Conservation (phyloP, 1,284 basidiomycete genomes). For the Cutaneotrichosporon sp. region DNA sequence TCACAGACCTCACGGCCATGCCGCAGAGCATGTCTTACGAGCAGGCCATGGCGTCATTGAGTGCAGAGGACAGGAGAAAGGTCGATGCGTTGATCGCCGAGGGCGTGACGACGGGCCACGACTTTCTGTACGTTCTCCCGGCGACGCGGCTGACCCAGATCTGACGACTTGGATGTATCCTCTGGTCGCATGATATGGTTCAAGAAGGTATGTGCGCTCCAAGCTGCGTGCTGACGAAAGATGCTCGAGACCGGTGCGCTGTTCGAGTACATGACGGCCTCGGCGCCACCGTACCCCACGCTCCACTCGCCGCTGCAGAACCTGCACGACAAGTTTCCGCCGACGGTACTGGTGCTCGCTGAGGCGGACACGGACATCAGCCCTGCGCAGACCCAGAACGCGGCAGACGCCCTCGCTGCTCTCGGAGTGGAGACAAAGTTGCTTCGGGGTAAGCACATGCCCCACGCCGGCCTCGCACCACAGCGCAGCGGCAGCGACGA, state of each 20-base stretch:
- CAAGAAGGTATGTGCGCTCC: not conserved
- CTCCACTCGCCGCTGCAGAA: not conserved
- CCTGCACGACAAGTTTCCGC: not conserved
- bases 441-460: not conserved
- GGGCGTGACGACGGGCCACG: not conserved
- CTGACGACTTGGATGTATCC: not conserved
- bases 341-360: not conserved
- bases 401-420: not conserved
- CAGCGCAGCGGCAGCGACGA: not conserved
- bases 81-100: not conserved
- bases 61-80: not conserved
- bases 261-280: not conserved
- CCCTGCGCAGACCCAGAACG: not conserved
- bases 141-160: not conserved
- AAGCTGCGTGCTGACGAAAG: not conserved
- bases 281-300: not conserved
- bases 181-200: not conserved
- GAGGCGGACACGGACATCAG: not conserved
- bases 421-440: not conserved
- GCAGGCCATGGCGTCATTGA: not conserved
- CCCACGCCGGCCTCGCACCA: not conserved
- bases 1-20: not conserved
- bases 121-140: not conserved
- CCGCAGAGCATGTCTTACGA: not conserved
- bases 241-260: not conserved